Conservation (phyloP, 2,329 filamentous ascomycete genomes). For the Myriosclerotinia scirpicola region DNA sequence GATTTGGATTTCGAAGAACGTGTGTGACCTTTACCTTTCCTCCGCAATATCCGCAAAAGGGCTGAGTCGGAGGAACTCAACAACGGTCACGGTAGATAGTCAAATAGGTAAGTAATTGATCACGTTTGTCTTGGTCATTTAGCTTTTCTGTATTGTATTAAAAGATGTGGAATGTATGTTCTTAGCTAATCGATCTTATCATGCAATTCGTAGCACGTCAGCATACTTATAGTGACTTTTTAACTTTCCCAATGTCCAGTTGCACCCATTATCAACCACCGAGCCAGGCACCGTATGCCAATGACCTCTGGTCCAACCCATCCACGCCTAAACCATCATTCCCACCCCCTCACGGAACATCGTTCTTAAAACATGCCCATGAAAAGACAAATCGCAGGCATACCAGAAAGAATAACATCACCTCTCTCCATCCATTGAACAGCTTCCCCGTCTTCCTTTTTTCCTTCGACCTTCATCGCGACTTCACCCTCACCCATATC, state of each 20-base stretch:
- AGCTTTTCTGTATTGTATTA: neutral
- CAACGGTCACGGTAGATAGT: neutral
- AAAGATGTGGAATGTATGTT: neutral
- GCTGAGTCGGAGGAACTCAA: neutral
- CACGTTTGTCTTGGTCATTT: neutral
- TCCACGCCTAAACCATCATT: neutral
- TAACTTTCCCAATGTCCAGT: neutral
- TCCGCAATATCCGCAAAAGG: slow-evolving; percentile 11
- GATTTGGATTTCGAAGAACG: neutral
- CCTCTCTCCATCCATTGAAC: neutral
- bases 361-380: neutral
- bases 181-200: neutral
- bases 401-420: neutral
- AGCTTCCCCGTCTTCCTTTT: too few relatives aligned
- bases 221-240: neutral
- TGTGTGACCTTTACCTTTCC: neutral
- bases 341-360: neutral
- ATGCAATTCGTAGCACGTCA: neutral
- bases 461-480: neutral
- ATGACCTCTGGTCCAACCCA: neutral
- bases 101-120: neutral
- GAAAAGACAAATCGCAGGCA: neutral
- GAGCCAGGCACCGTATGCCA: neutral
- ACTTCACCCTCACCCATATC: neutral
- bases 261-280: too few relatives aligned